A percentile compares a stretch with the other conserved stretches of the same genome.
Evolutionary conservation across 495 filamentous ascomycete genomes (phyloP).

Genomic region (Podospora bellae-mahoneyi): DNA sequence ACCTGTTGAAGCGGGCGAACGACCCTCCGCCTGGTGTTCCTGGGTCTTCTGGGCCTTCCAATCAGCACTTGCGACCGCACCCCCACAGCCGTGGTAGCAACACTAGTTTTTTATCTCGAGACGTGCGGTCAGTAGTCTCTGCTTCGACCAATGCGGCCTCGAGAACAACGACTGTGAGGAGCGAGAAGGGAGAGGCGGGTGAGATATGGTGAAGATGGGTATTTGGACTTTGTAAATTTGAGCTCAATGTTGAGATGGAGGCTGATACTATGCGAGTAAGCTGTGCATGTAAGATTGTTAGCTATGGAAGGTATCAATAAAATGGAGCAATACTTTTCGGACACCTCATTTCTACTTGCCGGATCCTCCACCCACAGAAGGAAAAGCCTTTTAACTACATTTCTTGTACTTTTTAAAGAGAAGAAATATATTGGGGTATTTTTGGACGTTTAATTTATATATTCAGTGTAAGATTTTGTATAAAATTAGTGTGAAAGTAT

Average conservation of each 20-base stretch:
- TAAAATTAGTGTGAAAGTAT: too few species aligned
- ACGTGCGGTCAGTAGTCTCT: not conserved
- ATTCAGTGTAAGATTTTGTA: too few species aligned
- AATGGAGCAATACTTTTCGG: too few species aligned
- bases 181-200: not conserved
- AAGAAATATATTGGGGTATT: too few species aligned
- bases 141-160: not conserved
- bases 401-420: too few species aligned
- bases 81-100: not conserved
- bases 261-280: not conserved
- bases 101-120: not conserved
- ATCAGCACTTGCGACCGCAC: not conserved
- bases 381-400: too few species aligned
- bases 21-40: not conserved
- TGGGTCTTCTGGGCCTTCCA: not conserved
- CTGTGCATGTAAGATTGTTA: not conserved
- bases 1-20: slow-evolving; percentile 3
- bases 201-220: not conserved
- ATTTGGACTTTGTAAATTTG: not conserved
- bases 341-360: too few species aligned
- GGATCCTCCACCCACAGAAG: too few species aligned
- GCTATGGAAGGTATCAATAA: too few species aligned
- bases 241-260: not conserved
- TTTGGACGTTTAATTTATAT: too few species aligned
- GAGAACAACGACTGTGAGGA: not conserved